Percentiles rank a stretch among this genome's conserved stretches.
Conservation (phyloP, 495 filamentous ascomycete species). For the Penicillium soppii region DNA sequence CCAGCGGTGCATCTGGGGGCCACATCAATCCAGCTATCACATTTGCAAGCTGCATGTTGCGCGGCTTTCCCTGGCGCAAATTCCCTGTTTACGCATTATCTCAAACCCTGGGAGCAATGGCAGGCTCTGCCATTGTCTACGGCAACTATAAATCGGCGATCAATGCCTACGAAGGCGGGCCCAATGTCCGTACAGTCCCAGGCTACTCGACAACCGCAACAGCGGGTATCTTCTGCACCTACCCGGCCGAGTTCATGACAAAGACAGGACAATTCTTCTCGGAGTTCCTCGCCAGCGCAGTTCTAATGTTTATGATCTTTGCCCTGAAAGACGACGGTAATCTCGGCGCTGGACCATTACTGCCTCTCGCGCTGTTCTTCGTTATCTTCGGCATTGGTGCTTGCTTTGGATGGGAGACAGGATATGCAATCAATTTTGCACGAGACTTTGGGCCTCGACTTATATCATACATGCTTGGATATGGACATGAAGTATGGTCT, state of each 20-base stretch:
- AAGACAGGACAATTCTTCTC: slow-evolving; percentile 60
- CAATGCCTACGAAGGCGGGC: slow-evolving; percentile 54
- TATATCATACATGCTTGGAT: slow-evolving; percentile 60
- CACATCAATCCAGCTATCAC: slow-evolving; percentile 68
- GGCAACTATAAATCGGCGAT: slow-evolving; percentile 57
- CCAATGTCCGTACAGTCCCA: slow-evolving; percentile 55
- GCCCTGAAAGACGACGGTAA: slow-evolving; percentile 62
- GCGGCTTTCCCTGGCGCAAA: slow-evolving; percentile 61
- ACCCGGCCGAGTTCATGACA: slow-evolving; percentile 60
- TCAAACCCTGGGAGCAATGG: slow-evolving; percentile 56
- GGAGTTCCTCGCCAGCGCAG: slow-evolving; percentile 59
- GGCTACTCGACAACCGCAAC: slow-evolving; percentile 55
- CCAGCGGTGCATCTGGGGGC: slow-evolving; percentile 55
- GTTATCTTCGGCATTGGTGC: slow-evolving; percentile 64
- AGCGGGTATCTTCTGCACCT: slow-evolving; percentile 66
- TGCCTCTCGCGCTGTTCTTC: slow-evolving; percentile 61
- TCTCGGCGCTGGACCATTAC: slow-evolving; percentile 44
- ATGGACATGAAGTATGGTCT: slow-evolving; percentile 62
- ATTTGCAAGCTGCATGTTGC: slow-evolving; percentile 60
- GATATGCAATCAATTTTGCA: slow-evolving; percentile 67
- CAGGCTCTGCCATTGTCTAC: slow-evolving; percentile 54
- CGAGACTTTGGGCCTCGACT: slow-evolving; percentile 68
- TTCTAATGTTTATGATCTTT: slow-evolving; percentile 68
- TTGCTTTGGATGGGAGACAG: slow-evolving; percentile 69
- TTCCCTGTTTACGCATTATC: slow-evolving; percentile 54